Percentiles rank a stretch among this genome's conserved stretches.
Evolutionary conservation across 805 yeast species (phyloP).

Genomic region (Candida schatavii): DNA sequence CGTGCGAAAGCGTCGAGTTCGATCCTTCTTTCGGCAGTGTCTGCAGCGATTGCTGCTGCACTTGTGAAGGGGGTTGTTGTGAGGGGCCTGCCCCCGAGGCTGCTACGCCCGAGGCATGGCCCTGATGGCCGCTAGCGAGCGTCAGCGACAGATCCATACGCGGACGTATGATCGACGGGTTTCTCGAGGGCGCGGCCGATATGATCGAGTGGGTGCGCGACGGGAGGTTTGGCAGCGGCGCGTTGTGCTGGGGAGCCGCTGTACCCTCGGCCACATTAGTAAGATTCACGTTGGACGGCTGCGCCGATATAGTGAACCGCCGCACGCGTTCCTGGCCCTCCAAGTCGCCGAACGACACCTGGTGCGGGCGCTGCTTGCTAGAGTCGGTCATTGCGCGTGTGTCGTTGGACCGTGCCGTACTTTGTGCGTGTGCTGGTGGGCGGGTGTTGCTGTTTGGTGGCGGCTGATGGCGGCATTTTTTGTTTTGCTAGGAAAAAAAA

Average conservation of each 20-base stretch:
- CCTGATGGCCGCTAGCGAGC: no score
- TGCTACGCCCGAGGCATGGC: background rate
- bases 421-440: no score
- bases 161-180: background rate
- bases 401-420: no score
- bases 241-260: background rate
- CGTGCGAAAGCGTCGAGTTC: constrained; percentile 6
- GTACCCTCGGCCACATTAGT: background rate
- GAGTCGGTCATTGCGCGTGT: constrained; percentile 2
- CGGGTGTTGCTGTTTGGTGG: no score
- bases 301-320: constrained; percentile 43
- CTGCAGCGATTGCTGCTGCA: constrained; percentile 4
- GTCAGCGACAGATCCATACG: no score
- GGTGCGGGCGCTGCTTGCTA: constrained; percentile 1
- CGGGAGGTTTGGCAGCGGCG: background rate
- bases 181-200: background rate
- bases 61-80: constrained; percentile 7
- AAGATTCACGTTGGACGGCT: constrained; percentile 36
- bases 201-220: constrained; percentile 1
- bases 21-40: background rate
- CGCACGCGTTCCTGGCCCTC: constrained; percentile 35
- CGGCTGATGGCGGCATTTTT: no score
- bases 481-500: no score
- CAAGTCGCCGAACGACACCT: constrained; percentile 35
- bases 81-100: constrained; percentile 1